phyloP scores from a whole-genome alignment of 192 early-diverging fungal species.

The Martensiomyces pterosporus region DNA sequence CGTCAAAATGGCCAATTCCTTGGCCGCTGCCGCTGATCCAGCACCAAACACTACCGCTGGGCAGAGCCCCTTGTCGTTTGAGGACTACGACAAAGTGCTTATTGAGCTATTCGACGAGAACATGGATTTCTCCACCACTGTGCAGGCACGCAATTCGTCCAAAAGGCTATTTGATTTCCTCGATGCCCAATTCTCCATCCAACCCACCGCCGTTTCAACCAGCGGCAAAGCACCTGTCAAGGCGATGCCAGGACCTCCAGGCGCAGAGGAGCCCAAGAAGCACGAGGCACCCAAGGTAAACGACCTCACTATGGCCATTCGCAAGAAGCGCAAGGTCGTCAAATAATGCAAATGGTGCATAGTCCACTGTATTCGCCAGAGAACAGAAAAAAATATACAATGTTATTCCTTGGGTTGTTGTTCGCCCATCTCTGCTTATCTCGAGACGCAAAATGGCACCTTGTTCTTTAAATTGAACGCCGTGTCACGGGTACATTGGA shows the following conservation, averaged over 20 bases:
- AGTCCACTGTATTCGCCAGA: no score
- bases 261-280: background rate
- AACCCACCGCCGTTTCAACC: slow-evolving; percentile 4
- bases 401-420: no score
- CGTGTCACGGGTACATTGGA: no score
- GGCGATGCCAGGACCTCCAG: no score
- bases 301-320: slow-evolving; percentile 30
- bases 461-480: no score
- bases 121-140: slow-evolving; percentile 38
- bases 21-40: background rate
- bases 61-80: slow-evolving; percentile 22
- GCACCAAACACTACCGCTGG: slow-evolving; percentile 9
- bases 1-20: background rate
- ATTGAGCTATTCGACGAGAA: slow-evolving; percentile 26
- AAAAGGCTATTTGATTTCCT: slow-evolving; percentile 14
- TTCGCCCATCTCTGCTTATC: no score
- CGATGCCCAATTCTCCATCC: slow-evolving; percentile 7
- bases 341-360: background rate
- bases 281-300: slow-evolving; percentile 11
- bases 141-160: slow-evolving; percentile 15
- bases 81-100: slow-evolving; percentile 30
- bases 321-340: slow-evolving; percentile 38
- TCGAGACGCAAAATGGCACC: no score
- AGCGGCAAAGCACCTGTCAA: slow-evolving; percentile 10
- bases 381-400: no score